These are phyloP conservation scores for Leishmania gerbilli DNA, from an alignment of 208 protist genomes.

Conservation along the genomic window DNA sequence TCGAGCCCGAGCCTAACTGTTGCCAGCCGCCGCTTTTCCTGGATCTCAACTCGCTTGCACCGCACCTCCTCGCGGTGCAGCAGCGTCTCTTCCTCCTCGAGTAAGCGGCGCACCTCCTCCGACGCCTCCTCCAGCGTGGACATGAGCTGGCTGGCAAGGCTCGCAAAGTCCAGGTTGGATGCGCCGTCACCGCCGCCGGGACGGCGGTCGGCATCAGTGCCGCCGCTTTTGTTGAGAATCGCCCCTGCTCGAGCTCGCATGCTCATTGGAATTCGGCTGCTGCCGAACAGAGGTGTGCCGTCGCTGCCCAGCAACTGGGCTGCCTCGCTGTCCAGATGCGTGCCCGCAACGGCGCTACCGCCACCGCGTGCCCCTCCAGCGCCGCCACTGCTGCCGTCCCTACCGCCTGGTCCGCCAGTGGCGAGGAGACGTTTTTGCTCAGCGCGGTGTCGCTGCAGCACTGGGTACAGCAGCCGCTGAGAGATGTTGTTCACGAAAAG, in stretches of 20 bases:
- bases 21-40: conserved; percentile 71
- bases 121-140: conserved; percentile 51
- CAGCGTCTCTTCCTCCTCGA: conserved; percentile 45
- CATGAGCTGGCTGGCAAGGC: conserved; percentile 46
- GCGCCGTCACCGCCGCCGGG: background rate
- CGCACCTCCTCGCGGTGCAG: conserved; percentile 62
- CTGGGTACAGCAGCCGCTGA: conserved; percentile 55
- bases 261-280: conserved; percentile 23
- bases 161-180: conserved; percentile 30
- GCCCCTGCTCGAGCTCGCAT: conserved; percentile 17
- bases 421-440: conserved; percentile 17
- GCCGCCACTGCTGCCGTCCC: background rate
- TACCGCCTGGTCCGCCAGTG: conserved; percentile 6
- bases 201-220: background rate
- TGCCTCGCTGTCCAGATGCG: conserved; percentile 19
- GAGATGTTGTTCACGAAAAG: conserved; percentile 80
- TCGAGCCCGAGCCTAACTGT: conserved; percentile 82
- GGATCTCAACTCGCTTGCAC: conserved; percentile 71
- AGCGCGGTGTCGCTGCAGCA: conserved; percentile 35
- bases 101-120: conserved; percentile 53
- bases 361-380: conserved; percentile 6
- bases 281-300: conserved; percentile 43
- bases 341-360: conserved; percentile 16
- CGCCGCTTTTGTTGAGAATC: background rate
- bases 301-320: conserved; percentile 36